Evolutionary conservation across 371 early-diverging fungal genomes (phyloP).

Genomic region (Mortierella sp.): DNA sequence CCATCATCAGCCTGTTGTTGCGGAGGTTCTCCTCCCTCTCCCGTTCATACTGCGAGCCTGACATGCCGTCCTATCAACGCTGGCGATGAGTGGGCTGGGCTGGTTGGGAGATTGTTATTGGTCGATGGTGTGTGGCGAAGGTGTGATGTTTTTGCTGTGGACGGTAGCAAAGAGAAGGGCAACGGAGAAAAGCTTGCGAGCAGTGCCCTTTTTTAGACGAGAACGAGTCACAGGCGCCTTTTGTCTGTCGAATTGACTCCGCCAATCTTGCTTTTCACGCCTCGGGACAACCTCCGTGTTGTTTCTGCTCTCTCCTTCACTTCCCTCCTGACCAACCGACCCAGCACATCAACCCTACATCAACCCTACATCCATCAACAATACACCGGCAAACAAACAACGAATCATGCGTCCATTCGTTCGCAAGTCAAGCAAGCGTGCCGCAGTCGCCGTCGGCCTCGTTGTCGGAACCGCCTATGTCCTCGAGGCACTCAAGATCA

Average conservation of each 20-base stretch:
- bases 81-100: too few relatives aligned
- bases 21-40: not conserved
- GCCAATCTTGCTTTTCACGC: not conserved
- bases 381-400: not conserved
- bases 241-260: too few relatives aligned
- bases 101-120: too few relatives aligned
- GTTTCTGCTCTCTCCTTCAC: constrained; percentile 1
- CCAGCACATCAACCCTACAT: not conserved
- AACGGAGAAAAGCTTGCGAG: too few relatives aligned
- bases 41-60: not conserved
- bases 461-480: constrained; percentile 46
- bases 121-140: too few relatives aligned
- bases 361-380: too few relatives aligned
- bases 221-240: constrained; percentile 5
- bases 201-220: too few relatives aligned
- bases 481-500: constrained; percentile 55
- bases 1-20: not conserved
- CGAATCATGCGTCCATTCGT: constrained; percentile 45
- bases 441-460: constrained; percentile 39
- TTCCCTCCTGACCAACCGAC: not conserved
- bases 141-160: too few relatives aligned
- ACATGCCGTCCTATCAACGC: not conserved
- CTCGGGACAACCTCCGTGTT: not conserved
- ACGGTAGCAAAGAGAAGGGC: too few relatives aligned
- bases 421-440: constrained; percentile 53